These are phyloP conservation scores for Marsdenia floribunda DNA, from an alignment of 257 asterid species.

Conservation along the genomic window DNA sequence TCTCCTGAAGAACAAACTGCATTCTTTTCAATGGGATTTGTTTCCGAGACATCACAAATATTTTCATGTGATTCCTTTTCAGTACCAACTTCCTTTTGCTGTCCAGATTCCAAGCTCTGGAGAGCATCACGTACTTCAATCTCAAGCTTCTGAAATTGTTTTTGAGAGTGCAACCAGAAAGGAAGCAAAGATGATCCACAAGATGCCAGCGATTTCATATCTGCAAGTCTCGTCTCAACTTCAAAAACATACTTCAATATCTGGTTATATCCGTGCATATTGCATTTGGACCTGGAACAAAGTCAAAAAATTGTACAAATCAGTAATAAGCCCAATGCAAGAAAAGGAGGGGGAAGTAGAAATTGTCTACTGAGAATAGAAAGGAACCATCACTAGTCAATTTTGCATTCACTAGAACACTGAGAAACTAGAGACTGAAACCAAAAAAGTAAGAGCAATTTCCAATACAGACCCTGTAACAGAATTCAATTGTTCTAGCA, in stretches of 20 bases:
- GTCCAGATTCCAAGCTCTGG: constrained; percentile 26
- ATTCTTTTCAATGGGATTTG: constrained; percentile 29
- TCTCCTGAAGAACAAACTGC: constrained; percentile 21
- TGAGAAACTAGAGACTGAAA: background rate
- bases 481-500: constrained; percentile 58
- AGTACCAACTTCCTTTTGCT: constrained; percentile 30
- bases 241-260: constrained; percentile 46
- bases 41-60: constrained; percentile 21
- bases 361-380: background rate
- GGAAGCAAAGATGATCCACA: constrained; percentile 60
- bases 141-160: constrained; percentile 55
- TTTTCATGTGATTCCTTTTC: constrained; percentile 29
- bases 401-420: background rate
- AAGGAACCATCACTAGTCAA: background rate
- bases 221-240: constrained; percentile 69
- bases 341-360: background rate
- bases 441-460: constrained; percentile 6
- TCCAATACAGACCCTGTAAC: constrained; percentile 43
- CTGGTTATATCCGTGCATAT: constrained; percentile 31
- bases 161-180: constrained; percentile 75
- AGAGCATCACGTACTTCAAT: constrained; percentile 34
- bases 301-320: constrained; percentile 6
- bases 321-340: constrained; percentile 15
- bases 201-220: constrained; percentile 67
- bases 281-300: constrained; percentile 43